Conservation (phyloP, 352 stramenopile genomes). For the Globisporangium radiosum region DNA sequence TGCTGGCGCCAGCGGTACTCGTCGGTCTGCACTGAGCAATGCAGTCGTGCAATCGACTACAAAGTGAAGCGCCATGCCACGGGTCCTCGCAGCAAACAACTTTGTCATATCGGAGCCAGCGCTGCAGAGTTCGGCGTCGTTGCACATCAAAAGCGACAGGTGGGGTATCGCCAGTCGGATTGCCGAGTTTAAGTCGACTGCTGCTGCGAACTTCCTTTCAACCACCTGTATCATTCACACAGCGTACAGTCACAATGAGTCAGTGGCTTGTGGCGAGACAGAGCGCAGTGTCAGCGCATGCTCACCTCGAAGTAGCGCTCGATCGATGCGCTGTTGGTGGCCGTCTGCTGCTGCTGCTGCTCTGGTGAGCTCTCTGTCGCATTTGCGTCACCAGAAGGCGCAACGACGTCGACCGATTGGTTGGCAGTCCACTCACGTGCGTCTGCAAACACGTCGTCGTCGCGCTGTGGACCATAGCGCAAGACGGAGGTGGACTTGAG, state of each 20-base stretch:
- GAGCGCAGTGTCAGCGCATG: no score
- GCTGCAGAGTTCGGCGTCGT: neutral
- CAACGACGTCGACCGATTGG: neutral
- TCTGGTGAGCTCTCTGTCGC: neutral
- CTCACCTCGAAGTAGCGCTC: neutral
- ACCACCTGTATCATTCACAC: neutral
- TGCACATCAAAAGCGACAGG: neutral
- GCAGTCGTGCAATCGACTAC: neutral
- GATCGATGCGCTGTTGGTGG: neutral
- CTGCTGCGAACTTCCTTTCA: neutral
- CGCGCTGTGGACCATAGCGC: neutral
- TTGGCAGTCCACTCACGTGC: neutral
- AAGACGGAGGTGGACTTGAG: neutral
- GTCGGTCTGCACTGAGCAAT: neutral
- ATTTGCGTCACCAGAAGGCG: neutral
- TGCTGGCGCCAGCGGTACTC: neutral
- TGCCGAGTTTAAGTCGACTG: neutral
- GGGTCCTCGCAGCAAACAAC: neutral
- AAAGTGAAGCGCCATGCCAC: constrained; percentile 5
- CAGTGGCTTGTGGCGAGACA: no score
- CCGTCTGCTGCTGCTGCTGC: neutral
- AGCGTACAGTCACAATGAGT: neutral
- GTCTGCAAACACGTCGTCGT: constrained; percentile 3
- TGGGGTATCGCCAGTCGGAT: neutral
- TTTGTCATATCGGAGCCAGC: neutral